These are phyloP conservation scores for Xylaria sp. DNA, from an alignment of 2,329 filamentous ascomycete species.

Conservation along the genomic window DNA sequence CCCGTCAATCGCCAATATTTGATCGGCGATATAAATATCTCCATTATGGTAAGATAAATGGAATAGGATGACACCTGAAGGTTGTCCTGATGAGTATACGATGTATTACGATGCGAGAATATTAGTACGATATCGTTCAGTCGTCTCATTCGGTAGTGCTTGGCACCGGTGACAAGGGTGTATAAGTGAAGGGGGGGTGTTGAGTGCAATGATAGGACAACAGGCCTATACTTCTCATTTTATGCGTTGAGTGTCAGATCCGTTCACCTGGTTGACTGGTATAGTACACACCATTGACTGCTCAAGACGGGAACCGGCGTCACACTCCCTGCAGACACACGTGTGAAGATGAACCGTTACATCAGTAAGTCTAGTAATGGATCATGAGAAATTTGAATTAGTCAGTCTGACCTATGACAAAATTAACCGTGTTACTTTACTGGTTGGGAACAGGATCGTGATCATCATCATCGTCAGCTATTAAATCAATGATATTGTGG, in stretches of 20 bases:
- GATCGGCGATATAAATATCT: conserved; percentile 41
- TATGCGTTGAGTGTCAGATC: conserved; percentile 34
- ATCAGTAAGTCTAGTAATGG: conserved; percentile 16
- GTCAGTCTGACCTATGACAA: conserved; percentile 19
- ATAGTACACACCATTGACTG: conserved; percentile 20
- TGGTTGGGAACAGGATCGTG: no score
- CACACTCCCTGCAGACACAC: conserved; percentile 25
- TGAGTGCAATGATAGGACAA: conserved; percentile 16
- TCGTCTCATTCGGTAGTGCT: conserved; percentile 23
- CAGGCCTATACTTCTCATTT: conserved; percentile 18
- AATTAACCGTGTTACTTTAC: conserved; percentile 17
- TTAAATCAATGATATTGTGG: no score
- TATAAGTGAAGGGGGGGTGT: conserved; percentile 25
- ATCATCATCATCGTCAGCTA: no score
- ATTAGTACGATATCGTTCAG: conserved; percentile 30
- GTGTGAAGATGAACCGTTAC: conserved; percentile 27
- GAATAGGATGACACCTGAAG: not conserved
- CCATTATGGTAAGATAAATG: conserved; percentile 5
- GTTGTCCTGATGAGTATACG: conserved; percentile 6
- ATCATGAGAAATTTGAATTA: conserved; percentile 9
- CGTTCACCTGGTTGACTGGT: conserved; percentile 37
- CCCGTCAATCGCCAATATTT: conserved; percentile 24
- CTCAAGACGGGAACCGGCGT: conserved; percentile 16
- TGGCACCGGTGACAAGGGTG: conserved; percentile 39
- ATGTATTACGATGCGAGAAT: not conserved